Evolutionary conservation across 2,329 filamentous ascomycete genomes (phyloP).

Genomic region (Balansia obtecta): DNA sequence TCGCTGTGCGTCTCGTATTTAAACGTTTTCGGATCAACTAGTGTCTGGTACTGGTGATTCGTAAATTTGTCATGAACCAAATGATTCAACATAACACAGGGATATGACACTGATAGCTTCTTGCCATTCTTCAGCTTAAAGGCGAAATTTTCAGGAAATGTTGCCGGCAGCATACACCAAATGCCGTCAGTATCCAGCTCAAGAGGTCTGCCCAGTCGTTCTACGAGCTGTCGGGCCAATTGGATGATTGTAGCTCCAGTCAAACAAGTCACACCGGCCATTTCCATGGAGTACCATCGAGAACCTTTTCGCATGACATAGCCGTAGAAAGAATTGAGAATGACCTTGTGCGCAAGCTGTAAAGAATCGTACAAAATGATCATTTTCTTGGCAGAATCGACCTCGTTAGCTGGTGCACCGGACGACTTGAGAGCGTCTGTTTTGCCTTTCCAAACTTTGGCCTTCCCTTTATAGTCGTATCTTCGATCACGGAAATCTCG

Average conservation of each 20-base stretch:
- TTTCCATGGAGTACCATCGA: slow-evolving; percentile 97
- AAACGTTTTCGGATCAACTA: slow-evolving; percentile 67
- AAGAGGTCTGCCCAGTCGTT: slow-evolving; percentile 81
- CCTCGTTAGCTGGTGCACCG: slow-evolving; percentile 61
- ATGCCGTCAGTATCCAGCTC: slow-evolving; percentile 98
- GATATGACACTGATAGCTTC: slow-evolving; percentile 92
- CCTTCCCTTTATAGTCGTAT: slow-evolving; percentile 96
- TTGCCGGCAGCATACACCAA: slow-evolving; percentile 96
- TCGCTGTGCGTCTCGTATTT: slow-evolving; percentile 96
- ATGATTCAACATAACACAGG: slow-evolving; percentile 98
- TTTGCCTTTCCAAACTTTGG: slow-evolving; percentile 98
- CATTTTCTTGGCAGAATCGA: slow-evolving; percentile 98
- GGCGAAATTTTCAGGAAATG: slow-evolving; percentile 89
- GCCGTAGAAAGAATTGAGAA: slow-evolving; percentile 97
- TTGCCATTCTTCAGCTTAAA: slow-evolving; percentile 95
- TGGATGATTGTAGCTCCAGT: slow-evolving; percentile 96
- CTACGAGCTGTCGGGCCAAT: slow-evolving; percentile 84
- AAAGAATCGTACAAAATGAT: slow-evolving; percentile 90
- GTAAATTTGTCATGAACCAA: slow-evolving; percentile 90
- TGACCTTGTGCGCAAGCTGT: slow-evolving; percentile 96
- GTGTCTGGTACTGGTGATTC: slow-evolving; percentile 92
- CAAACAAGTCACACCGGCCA: slow-evolving; percentile 96
- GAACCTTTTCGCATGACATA: slow-evolving; percentile 99
- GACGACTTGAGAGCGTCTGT: slow-evolving; percentile 74
- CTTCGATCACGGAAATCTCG: slow-evolving; percentile 91